These are phyloP conservation scores for Paraurostyla sp. DNA, from an alignment of 73 alveolate genomes.

Conservation along the genomic window DNA sequence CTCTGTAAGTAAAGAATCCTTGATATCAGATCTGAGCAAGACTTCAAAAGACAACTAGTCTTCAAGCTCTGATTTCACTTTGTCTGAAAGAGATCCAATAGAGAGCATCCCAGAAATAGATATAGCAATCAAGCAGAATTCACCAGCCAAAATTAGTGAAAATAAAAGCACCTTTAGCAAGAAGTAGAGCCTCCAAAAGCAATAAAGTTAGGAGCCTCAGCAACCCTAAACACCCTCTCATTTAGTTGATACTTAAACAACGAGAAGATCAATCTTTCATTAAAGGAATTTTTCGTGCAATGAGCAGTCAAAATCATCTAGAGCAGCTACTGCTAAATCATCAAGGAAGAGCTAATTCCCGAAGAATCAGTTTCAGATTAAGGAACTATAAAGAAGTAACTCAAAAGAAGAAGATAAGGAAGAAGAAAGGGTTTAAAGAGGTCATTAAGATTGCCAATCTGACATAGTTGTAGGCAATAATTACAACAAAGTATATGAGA, in stretches of 20 bases:
- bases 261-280: not conserved
- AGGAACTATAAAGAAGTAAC: not conserved
- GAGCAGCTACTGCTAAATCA: not conserved
- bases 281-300: conserved; percentile 19
- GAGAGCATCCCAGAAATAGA: too few species aligned
- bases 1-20: too few species aligned
- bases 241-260: too few species aligned
- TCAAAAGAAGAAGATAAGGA: not conserved
- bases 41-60: too few species aligned
- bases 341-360: not conserved
- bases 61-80: too few species aligned
- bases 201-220: not conserved
- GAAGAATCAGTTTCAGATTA: not conserved
- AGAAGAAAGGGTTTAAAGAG: too few species aligned
- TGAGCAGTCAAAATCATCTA: not conserved
- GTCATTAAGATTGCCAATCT: conserved; percentile 44
- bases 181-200: too few species aligned
- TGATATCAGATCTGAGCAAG: too few species aligned
- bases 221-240: not conserved
- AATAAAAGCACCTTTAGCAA: not conserved
- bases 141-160: not conserved
- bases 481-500: conserved; percentile 2
- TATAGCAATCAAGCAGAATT: too few species aligned
- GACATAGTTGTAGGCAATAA: conserved; percentile 34
- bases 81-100: too few species aligned